Base-by-base conservation (phyloP, 306 rosid genomes). In the Gastrolobium villosum region DNA sequence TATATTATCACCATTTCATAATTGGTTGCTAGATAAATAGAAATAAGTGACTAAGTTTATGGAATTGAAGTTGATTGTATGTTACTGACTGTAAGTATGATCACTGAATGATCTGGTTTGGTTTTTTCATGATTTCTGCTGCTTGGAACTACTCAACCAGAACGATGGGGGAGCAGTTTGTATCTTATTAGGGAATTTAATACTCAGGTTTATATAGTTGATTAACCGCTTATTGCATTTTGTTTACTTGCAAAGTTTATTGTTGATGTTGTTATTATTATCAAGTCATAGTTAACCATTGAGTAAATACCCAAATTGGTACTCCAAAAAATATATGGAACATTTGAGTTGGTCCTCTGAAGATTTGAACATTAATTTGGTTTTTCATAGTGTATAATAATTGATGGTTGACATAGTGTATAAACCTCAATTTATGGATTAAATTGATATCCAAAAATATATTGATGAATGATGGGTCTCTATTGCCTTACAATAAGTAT, bases 21-120 rank as follows among this genome's bases (percentile, higher is more conserved):
- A 55, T 54, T 55, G 54, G 37, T 35, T 67, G 5, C 6, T 4
- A 13, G 36, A 20, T 13, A 59, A 72, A 41, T 68, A 20, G 62
- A 83, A 78, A 43, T 50, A 20, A 44, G 49, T 83, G 56, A 34
- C 68, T 20, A 60, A 8, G 68, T 69, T 13, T 43, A 64, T 55
- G 72, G 66, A 72, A 64, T 59, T 73, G 68, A 72, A 57, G 50
- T 72, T 48, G 52, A 60, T 67, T 53, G 5, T 48, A 46, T 14
- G 53, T 52, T 41, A 45, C 72, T 50, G 68, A 10, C 52, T 52
- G 31, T 36, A 7, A 30, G 46, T 26, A 26, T 65, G 53, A 54
- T 65, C 60, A n/a, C 45, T 10, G 54, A 36, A 63, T 49, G 64
- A 36, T 46, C 13, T 63, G 72, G n/a, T 62, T 75, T 63, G 53